Base-by-base conservation (phyloP, 2,329 filamentous ascomycete genomes). In the Aspergillus piperis region DNA sequence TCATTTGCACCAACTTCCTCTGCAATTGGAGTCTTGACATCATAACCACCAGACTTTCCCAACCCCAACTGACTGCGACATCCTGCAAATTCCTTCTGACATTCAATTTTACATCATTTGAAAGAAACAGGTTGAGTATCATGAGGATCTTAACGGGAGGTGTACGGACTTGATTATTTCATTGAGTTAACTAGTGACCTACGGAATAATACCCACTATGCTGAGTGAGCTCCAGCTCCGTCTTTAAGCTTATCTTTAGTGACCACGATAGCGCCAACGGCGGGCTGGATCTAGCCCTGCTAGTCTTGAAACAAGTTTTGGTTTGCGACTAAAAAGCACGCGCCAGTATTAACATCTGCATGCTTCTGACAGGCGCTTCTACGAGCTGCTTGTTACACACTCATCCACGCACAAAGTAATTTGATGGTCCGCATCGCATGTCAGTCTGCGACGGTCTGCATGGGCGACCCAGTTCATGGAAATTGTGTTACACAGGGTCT, bases 211-310 rank as follows among this genome's bases (percentile, higher is more conserved):
- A 19, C 36, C 17, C 19, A 21, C 15, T 5, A 15, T 8, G 23
- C 11, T 47, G 23, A 42, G 15, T 17, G 38, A 19, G 32, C 38
- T 6, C 23, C 23, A 32, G 53, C 38, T 30, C 41, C 25, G 44
- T 23, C 25, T 25, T 55, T 55, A 55, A 55, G 53, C 53, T 55
- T 55, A 55, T 55, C 53, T 39, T 19, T 55, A 47, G 53, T 55
- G 25, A 44, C 19, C 15, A 42, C 15, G 39, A 32, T 54, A 54
- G 51, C 38, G 51, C 23, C 51, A 54, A 19, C 36, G 36, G 38
- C 52, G 27, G 52, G 39, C 17, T 19, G 17, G 30, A 44, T 55
- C 27, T 32, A 47, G 53, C 39, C 41, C 10, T 39, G 25, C 39
- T 50, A 32, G 47, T 32, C 47, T 44, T 44, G 53, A 47, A 38